Evolutionary conservation across 306 rosid genomes (phyloP).

Genomic region (Morella rubra): DNA sequence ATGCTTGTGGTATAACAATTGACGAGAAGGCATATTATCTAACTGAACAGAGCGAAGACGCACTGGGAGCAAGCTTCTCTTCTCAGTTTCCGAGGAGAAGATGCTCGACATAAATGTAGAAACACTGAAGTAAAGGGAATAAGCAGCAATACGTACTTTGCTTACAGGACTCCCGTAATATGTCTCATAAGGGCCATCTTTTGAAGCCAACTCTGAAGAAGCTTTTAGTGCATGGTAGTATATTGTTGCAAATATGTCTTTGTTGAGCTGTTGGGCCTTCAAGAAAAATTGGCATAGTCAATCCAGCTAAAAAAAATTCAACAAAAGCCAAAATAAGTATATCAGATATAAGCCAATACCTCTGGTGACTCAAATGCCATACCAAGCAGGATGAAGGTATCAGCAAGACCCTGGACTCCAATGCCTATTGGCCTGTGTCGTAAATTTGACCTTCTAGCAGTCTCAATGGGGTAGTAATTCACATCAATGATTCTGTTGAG

Average conservation of each 20-base stretch:
- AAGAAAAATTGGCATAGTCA: not conserved
- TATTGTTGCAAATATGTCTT: slow-evolving; percentile 51
- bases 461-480: slow-evolving; percentile 54
- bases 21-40: not conserved
- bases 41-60: no score
- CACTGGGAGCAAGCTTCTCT: no score
- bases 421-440: slow-evolving; percentile 58
- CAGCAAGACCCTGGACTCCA: slow-evolving; percentile 63
- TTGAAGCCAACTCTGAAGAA: slow-evolving; percentile 48
- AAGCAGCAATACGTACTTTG: slow-evolving; percentile 28
- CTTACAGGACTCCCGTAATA: slow-evolving; percentile 51
- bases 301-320: not conserved
- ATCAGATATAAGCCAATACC: slow-evolving; percentile 22
- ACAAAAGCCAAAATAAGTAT: not conserved
- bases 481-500: slow-evolving; percentile 59
- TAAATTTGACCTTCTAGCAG: slow-evolving; percentile 46
- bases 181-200: slow-evolving; percentile 51
- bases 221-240: slow-evolving; percentile 54
- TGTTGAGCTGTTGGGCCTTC: slow-evolving; percentile 51
- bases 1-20: not conserved
- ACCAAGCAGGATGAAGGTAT: slow-evolving; percentile 55
- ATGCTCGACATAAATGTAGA: not conserved
- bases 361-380: slow-evolving; percentile 58
- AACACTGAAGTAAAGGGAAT: not conserved
- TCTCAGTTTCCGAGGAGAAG: no score